Base-by-base conservation (phyloP, 2,329 filamentous ascomycete genomes). In the Alternaria arbusti region DNA sequence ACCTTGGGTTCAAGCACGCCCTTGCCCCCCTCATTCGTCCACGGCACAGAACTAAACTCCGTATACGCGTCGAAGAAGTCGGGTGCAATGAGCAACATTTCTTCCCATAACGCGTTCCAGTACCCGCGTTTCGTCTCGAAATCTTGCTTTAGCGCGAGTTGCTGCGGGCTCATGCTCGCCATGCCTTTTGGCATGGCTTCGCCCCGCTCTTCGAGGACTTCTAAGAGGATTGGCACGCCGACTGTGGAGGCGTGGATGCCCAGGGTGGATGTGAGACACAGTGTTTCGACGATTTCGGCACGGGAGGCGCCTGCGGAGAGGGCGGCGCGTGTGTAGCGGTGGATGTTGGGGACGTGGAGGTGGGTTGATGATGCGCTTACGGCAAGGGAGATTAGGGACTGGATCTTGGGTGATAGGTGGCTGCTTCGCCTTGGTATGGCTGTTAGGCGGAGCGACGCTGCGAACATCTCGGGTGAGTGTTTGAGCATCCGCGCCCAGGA, bases 1-100 rank as follows among this genome's bases (percentile, higher is more conserved):
- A 75, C 79, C 76, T 85, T 84, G n/a, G 82, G 82, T 57, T 82
- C 79, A 56, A 84, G 69, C 4, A 71, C 78, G 1, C 81, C 78
- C 22, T 57, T 60, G 4, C 72, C 71, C 11, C 74, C 72, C 49
- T 74, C 70, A 43, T 73, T 72, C 11, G 70, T 70, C 78, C 81
- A 84, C 6, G 84, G 82, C 43, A 84, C 75, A 20, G 76, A 77
- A 10, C 81, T 82, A 64, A 84, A 84, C 36, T 84, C 81, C 22
- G 82, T 69, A 68, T 85, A 85, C 1, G 80, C 82, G 47, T 77
- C 81, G 70, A 85, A 85, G 69, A 85, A 85, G 52, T 84, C 81
- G 0, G 82, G 82, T 58, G 82, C 80, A 9, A 84, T 72, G 28
- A 78, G 68, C 25, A 84, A 57, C 44, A 84, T 82, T 20, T 82